Percentiles rank a stretch among this genome's conserved stretches.
Evolutionary conservation across 331 rosid genomes (phyloP).

Genomic region (Rhamnella rubrinervis): DNA sequence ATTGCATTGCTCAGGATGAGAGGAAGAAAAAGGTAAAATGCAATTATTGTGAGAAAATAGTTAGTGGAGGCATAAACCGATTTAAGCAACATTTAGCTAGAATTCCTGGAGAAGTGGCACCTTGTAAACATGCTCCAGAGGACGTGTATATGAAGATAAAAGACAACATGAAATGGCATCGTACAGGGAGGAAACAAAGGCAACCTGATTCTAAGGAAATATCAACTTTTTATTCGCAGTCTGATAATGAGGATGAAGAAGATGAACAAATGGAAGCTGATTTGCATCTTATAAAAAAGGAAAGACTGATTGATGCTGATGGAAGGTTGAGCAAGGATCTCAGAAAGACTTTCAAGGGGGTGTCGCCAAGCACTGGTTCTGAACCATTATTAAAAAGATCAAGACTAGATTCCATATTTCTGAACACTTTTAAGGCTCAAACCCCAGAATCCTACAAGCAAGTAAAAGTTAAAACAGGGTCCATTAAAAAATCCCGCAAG

Average conservation of each 20-base stretch:
- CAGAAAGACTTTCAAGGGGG: slow-evolving; percentile 52
- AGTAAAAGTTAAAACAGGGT: slow-evolving; percentile 51
- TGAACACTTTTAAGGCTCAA: slow-evolving; percentile 60
- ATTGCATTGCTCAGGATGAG: slow-evolving; percentile 96
- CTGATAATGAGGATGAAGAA: slow-evolving; percentile 77
- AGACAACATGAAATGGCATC: slow-evolving; percentile 99
- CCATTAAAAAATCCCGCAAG: slow-evolving; percentile 57
- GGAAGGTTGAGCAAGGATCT: slow-evolving; percentile 62
- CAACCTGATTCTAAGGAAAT: slow-evolving; percentile 62
- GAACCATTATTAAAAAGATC: slow-evolving; percentile 82
- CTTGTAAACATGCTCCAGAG: slow-evolving; percentile 92
- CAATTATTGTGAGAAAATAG: slow-evolving; percentile 86
- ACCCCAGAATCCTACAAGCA: slow-evolving; percentile 64
- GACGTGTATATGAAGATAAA: slow-evolving; percentile 82
- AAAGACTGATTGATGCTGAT: slow-evolving; percentile 55
- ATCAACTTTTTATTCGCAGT: slow-evolving; percentile 55
- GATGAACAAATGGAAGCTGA: slow-evolving; percentile 62
- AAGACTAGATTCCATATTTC: slow-evolving; percentile 78
- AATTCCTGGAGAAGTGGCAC: slow-evolving; percentile 98
- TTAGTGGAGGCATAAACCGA: slow-evolving; percentile 94
- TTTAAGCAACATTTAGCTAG: slow-evolving; percentile 97
- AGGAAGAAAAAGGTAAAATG: slow-evolving; percentile 96
- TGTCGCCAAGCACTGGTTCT: slow-evolving; percentile 53
- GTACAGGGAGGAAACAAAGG: slow-evolving; percentile 87
- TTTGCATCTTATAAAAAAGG: slow-evolving; percentile 56